Evolutionary conservation across 345 rosid genomes (phyloP).

Genomic region (Syzygium aqueum): DNA sequence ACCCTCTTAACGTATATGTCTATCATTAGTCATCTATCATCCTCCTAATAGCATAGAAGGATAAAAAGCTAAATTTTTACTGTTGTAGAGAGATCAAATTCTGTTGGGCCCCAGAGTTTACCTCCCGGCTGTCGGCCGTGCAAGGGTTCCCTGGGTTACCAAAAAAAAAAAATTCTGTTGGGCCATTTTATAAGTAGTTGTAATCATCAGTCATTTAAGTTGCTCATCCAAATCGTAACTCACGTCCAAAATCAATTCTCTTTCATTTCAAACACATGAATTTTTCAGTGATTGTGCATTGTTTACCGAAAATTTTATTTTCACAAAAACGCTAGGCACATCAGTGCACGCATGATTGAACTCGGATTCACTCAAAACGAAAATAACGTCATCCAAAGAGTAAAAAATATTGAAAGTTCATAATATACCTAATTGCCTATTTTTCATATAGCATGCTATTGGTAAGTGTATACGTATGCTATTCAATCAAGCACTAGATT

Average conservation of each 20-base stretch:
- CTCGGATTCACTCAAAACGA: background rate
- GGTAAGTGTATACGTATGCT: no score
- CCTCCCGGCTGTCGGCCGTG: no score
- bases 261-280: background rate
- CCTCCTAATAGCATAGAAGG: background rate
- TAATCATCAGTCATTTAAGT: accelerated
- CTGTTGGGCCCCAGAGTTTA: background rate
- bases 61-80: background rate
- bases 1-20: background rate
- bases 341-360: background rate
- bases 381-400: background rate
- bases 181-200: background rate
- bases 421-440: background rate
- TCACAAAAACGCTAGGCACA: background rate
- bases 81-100: background rate
- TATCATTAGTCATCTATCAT: background rate
- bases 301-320: background rate
- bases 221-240: background rate
- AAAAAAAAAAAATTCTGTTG: no score
- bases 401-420: background rate
- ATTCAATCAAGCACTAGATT: no score
- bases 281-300: background rate
- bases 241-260: background rate
- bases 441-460: background rate
- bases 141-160: no score